Evolutionary conservation across 1,139 yeast species (phyloP), one percentile per base, ranked within the genome.

Genomic region (Candida glucosophila): DNA sequence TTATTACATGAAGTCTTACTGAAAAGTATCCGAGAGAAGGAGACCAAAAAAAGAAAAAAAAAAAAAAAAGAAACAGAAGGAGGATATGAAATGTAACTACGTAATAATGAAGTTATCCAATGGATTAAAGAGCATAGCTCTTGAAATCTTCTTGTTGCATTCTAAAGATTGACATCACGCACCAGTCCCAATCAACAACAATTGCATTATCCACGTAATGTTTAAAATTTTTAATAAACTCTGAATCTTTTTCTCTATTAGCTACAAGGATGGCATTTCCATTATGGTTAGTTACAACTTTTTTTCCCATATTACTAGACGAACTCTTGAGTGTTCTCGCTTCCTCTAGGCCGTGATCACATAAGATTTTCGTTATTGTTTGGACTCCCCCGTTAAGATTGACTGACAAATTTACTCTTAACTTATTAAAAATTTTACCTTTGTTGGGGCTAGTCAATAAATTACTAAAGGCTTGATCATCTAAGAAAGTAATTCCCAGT

Each of bases 361-460:
- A 55, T 12, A 85, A 56, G 13, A 86, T 77, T 21, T 73, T 60
- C 2, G 76, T 59, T 5, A 83, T 67, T 2, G 75, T 67, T 0
- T 67, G 68, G 3, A 61, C 51, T 0, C 92, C 86, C 15, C 92
- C 94, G n/a, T 74, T 71, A 17, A 80, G 58, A 26, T 72, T 73
- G 2, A 69, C 45, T 1, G 83, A 67, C 3, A 85, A 51, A 39
- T 78, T 77, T 32, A 86, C 57, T 3, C 50, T 47, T 17, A 66
- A 39, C 0, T 60, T 68, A 4, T 50, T 37, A 38, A 81, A 75
- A 2, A 71, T 40, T 3, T 56, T 46, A 0, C 64, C 63, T 13
- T 50, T 49, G 4, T 49, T 34, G 4, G 45, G 46, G 15, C 56
- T 50, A 2, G 48, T 38, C 11, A 47, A 33, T 5, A 55, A 23